Base-by-base conservation (phyloP, 305 asterid species). In the Rubia peregrina region DNA sequence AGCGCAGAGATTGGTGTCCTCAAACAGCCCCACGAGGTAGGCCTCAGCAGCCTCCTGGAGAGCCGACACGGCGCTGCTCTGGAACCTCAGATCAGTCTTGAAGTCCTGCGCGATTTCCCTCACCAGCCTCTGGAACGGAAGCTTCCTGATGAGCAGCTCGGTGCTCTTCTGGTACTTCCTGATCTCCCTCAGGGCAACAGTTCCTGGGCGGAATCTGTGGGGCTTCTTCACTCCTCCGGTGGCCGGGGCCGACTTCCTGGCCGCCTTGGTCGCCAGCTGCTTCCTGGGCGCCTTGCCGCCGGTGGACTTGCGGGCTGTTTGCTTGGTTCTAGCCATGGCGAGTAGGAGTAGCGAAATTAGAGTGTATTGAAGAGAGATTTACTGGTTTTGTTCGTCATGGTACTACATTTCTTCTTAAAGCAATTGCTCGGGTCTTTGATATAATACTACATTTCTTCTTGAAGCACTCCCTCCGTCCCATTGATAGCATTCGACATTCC, bases 211-310 rank as follows among this genome's bases (percentile, higher is more conserved):
- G 57, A 49, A 49, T 17, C 21, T 16, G 57, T 49, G 57, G 21
- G 57, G 57, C 57, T 49, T 49, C 57, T 49, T 49, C 21, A 49
- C 57, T 16, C 57, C 57, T 49, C 57, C 57, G 57, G 57, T 49
- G 21, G 57, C 57, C 57, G 57, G 57, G 17, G 57, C 57, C 1
- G 57, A 49, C 57, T 49, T 49, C 57, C 57, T 49, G 9, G 57
- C 57, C 9, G 21, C 57, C 57, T 49, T 49, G 57, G 57, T 49
- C 1, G 57, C 21, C 9, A 49, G 57, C 57, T 49, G 57, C 57
- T 49, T 49, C 57, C 57, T 49, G 9, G 57, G 57, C 7, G 57
- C 57, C 57, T 49, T 49, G 9, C 57, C 57, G 2, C 57, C 57
- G 9, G 57, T 49, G 57, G 57, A 49, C 9, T 49, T 49, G 57